Evolutionary conservation across 805 yeast species (phyloP), one percentile per base, ranked within the genome.

Genomic region (Suhomyces xylopsoci): DNA sequence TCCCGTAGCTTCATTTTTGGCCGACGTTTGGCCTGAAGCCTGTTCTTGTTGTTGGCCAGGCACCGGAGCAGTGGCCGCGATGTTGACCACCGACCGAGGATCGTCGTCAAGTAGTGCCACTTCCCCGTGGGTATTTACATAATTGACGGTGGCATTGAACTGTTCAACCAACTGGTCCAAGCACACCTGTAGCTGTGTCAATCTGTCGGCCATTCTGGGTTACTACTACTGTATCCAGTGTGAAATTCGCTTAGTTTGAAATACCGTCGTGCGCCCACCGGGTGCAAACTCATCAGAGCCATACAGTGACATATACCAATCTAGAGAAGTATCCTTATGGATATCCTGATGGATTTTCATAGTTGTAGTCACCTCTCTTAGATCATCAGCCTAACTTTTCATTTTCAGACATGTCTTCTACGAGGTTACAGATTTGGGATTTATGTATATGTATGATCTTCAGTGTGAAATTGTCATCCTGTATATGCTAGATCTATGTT

Each of bases 121-220:
- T 46, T 70, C 75, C 53, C 75, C 64, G 56, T 71, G 64, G 34
- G 66, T 61, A 51, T 71, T 75, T 43, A 90, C 87, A 62, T 87
- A 88, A 62, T 86, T 85, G 49, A 88, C 71, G 2, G 94, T 84
- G 2, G 93, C 89, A 59, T 85, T 83, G 71, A 88, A 86, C 69
- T 87, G 92, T 55, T 88, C 94, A 54, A 86, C 81, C 54, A 88
- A 78, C 65, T 82, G 91, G 67, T 92, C 98, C 36, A 92, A 74
- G 60, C 97, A 90, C 45, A 88, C 80, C 63, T 92, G 98, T 22
- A 92, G 78, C 66, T 92, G 98, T 2, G 97, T 90, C 36, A 92
- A 75, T 63, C 97, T 77, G 69, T 92, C 98, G 0, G 96, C 78
- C 96, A 88, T n/a, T 22, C 25, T 20, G 22, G 22, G 4, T 22